Evolutionary conservation across 2,329 filamentous ascomycete genomes (phyloP), one percentile per base, ranked within the genome.

Genomic region (Xylariaceae sp.): DNA sequence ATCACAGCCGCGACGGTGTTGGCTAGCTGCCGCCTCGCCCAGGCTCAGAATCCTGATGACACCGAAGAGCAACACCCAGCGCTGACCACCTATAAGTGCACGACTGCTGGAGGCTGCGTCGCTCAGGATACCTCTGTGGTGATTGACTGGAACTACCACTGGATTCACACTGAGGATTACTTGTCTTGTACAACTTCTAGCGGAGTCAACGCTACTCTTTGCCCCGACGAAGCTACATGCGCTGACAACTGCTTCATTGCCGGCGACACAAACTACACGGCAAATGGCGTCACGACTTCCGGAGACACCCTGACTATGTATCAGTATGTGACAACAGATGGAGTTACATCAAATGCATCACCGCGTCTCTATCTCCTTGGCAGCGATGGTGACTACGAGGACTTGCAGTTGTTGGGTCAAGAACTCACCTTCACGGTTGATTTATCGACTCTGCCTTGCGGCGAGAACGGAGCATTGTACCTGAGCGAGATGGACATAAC

Each of bases 391-490:
- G 69, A 69, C 52, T 86, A 86, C 59, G 69, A 83, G 65, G 51
- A 62, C 45, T 50, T 64, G 45, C 51, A 72, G 51, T 68, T 85
- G 36, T 72, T 78, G 47, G 78, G 78, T 61, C 70, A 79, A 58
- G 83, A 87, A 62, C 76, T 86, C 62, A 80, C 78, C 32, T 85
- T 86, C 53, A 81, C 83, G 42, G 81, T 85, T 5, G 83, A 86
- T 61, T 74, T 84, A 41, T 84, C 81, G 22, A 76, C 77, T 53
- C 71, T 86, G 18, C 77, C 78, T 18, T 87, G 83, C 57, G 84
- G 84, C 47, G 69, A 86, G 59, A 86, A 87, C 64, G 82, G 81
- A 50, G 82, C 82, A 11, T 64, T 86, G 27, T 85, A 86, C 71
- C 75, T 86, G 39, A 72, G 79, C 14, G 71, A 77, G 60, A 86